Evolutionary conservation across 73 alveolate genomes (phyloP), one percentile per base, ranked within the genome.

Genomic region (Diophrys appendiculata): DNA sequence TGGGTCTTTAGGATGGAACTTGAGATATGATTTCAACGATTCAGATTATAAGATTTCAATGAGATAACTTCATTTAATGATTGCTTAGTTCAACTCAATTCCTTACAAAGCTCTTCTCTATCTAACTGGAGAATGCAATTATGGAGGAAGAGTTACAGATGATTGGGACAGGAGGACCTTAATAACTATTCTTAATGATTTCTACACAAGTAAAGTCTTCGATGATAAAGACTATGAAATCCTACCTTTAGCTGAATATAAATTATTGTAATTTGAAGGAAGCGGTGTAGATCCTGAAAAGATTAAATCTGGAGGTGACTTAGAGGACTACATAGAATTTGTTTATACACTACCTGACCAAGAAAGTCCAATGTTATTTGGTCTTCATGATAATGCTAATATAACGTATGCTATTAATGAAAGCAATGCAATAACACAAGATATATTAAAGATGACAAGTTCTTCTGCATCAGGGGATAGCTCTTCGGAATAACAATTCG

Each of bases 91-190:
- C 8, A 81, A 80, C 77, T 87, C 78, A 31, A 84, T 96, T 84
- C 99, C 99, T 0, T 96, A 98, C 98, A 96, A 97, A 60, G 96
- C 98, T 0, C 86, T 97, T 1, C 69, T 81, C 11, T 94, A 90
- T 76, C 93, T 96, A 2, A 89, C 90, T 74, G 99, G 99, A 67
- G 98, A 96, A 52, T 95, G 94, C 31, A 95, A 92, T 29, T 97
- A 97, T 91, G 99, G 99, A 24, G 99, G 99, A 25, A 84, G 99
- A 77, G 98, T 97, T 3, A 97, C 99, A 1, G 99, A 97, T 90
- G 96, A 91, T 73, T 83, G 93, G 75, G 99, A 97, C 84, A 91
- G 98, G 81, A 91, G 96, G 54, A 90, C 96, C 65, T 85, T 97
- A 68, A 91, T 91, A 89, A 90, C 95, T 67, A 94, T 97, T 32